Conservation (phyloP, 2,329 filamentous ascomycete genomes). For the Beauveria pseudobassiana region DNA sequence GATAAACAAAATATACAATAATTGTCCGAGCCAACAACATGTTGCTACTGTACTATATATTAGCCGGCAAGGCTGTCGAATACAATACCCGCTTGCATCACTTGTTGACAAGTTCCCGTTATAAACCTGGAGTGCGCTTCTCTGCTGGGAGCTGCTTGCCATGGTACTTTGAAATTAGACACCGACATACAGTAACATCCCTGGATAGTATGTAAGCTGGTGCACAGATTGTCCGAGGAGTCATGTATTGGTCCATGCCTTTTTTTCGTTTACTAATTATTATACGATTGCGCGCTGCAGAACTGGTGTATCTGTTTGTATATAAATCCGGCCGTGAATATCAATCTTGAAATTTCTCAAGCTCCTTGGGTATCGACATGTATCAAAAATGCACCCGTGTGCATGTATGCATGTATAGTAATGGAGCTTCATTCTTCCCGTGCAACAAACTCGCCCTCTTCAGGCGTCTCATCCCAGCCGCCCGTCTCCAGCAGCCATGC, state of each 20-base stretch:
- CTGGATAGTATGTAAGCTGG: neutral
- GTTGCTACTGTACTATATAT: slow-evolving; percentile 7
- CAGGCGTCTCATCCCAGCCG: slow-evolving; percentile 79
- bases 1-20: neutral
- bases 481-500: slow-evolving; percentile 66
- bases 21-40: neutral
- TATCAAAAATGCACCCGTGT: neutral
- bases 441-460: slow-evolving; percentile 46
- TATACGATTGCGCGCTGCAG: neutral
- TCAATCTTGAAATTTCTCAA: slow-evolving; percentile 2
- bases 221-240: neutral
- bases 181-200: neutral
- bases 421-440: slow-evolving; percentile 20
- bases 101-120: neutral
- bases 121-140: neutral
- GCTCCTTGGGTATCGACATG: slow-evolving; percentile 23
- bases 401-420: neutral
- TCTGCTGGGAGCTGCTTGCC: neutral
- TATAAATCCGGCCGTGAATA: slow-evolving; percentile 3
- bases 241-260: neutral
- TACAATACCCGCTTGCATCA: slow-evolving; percentile 3
- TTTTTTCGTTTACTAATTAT: neutral
- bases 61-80: neutral
- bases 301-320: neutral
- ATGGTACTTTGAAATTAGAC: too few relatives aligned